Evolutionary conservation across 805 yeast species (phyloP).

Genomic region (Priceomyces haplophilus): DNA sequence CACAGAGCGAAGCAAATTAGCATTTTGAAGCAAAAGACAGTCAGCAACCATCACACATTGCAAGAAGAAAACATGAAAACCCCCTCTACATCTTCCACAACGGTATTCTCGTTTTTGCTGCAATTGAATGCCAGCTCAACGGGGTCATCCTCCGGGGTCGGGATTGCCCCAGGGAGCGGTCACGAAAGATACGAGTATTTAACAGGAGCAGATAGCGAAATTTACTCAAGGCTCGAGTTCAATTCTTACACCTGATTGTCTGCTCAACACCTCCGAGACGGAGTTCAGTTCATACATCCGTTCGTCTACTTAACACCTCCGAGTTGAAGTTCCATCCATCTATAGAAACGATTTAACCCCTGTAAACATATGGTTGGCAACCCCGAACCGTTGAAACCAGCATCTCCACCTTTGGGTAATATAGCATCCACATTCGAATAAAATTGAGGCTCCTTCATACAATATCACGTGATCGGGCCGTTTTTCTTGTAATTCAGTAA

Average conservation of each 20-base stretch:
- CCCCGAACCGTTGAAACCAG: too few relatives aligned
- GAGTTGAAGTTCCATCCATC: too few relatives aligned
- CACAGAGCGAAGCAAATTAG: constrained; percentile 58
- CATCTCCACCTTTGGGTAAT: too few relatives aligned
- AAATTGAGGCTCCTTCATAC: not conserved
- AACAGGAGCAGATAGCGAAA: constrained; percentile 13
- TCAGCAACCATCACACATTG: constrained; percentile 23
- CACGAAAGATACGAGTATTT: constrained; percentile 21
- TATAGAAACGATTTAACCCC: too few relatives aligned
- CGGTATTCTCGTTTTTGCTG: constrained; percentile 32
- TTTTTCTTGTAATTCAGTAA: too few relatives aligned
- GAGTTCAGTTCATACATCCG: too few relatives aligned
- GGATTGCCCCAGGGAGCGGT: not conserved
- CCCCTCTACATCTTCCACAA: constrained; percentile 6
- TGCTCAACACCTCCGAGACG: not conserved
- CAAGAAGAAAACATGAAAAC: constrained; percentile 22
- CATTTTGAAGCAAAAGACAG: constrained; percentile 26
- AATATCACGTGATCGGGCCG: not conserved
- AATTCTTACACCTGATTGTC: constrained; percentile 24
- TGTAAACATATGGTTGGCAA: too few relatives aligned
- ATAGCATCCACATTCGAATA: too few relatives aligned
- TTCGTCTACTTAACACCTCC: too few relatives aligned
- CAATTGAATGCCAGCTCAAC: constrained; percentile 20
- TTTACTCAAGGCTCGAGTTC: constrained; percentile 28
- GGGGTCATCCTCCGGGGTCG: not conserved